Percentiles rank a stretch among this genome's conserved stretches.
These are phyloP conservation scores for Phialemonium atrogriseum DNA, from an alignment of 2,329 filamentous ascomycete genomes.

Conservation along the genomic window DNA sequence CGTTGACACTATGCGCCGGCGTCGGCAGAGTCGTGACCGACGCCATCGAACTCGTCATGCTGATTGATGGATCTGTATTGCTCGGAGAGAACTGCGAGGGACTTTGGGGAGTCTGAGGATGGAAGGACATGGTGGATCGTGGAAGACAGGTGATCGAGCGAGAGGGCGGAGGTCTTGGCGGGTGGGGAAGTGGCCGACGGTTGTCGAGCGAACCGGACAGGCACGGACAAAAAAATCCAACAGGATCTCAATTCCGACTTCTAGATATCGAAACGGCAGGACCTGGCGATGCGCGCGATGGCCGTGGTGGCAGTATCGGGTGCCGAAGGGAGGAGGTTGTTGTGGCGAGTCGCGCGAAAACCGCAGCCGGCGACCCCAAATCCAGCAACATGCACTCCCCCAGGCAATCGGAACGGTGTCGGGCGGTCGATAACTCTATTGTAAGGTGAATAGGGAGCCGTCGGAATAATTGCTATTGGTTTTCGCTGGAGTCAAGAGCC, in stretches of 20 bases:
- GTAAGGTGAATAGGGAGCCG: too few species aligned
- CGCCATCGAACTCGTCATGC: conserved; percentile 43
- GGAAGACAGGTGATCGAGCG: conserved; percentile 9
- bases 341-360: conserved; percentile 28
- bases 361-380: conserved; percentile 24
- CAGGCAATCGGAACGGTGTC: conserved; percentile 1
- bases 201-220: background rate
- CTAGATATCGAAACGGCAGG: background rate
- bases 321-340: conserved; percentile 15
- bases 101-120: conserved; percentile 60
- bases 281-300: conserved; percentile 13
- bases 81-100: conserved; percentile 53
- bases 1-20: conserved; percentile 55
- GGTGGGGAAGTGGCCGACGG: background rate
- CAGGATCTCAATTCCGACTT: too few species aligned
- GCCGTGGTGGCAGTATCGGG: conserved; percentile 8
- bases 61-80: conserved; percentile 41
- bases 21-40: conserved; percentile 49
- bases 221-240: background rate
- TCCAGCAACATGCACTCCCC: conserved; percentile 24
- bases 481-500: too few species aligned
- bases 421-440: conserved; percentile 3
- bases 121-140: conserved; percentile 51
- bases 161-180: conserved; percentile 3
- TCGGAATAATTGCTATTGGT: too few species aligned